Evolutionary conservation across 208 protist species (phyloP).

Genomic region (Ichthyophonus hoferi): DNA sequence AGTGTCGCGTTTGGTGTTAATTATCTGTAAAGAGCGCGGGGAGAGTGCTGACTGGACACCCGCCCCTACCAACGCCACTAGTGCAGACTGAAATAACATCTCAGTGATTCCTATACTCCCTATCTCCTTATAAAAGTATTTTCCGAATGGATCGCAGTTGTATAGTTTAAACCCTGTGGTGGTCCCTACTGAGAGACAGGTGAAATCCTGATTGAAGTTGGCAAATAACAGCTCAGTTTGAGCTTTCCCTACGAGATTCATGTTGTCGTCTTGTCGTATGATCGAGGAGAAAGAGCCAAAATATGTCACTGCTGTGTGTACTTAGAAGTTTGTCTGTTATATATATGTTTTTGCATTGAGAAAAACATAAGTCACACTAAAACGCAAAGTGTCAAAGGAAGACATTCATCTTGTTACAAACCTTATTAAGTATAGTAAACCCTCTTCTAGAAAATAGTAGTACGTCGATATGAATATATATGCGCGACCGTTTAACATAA

Average conservation of each 20-base stretch:
- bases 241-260: slow-evolving; percentile 6
- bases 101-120: slow-evolving; percentile 47
- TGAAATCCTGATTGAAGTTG: slow-evolving; percentile 53
- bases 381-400: no score
- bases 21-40: slow-evolving; percentile 48
- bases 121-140: slow-evolving; percentile 41
- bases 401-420: no score
- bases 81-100: slow-evolving; percentile 53
- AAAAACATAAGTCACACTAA: no score
- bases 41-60: slow-evolving; percentile 40
- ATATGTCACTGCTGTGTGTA: no score
- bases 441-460: no score
- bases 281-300: no score
- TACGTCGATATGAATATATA: no score
- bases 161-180: slow-evolving; percentile 49
- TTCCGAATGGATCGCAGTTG: slow-evolving; percentile 48
- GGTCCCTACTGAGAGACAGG: slow-evolving; percentile 49
- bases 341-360: no score
- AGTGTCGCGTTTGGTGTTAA: slow-evolving; percentile 44
- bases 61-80: slow-evolving; percentile 51
- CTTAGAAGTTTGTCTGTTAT: no score
- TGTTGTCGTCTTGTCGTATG: no score
- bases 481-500: no score
- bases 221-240: slow-evolving; percentile 22
- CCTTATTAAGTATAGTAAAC: no score